Base-by-base conservation (phyloP, 2,329 filamentous ascomycete genomes). In the Aspergillus pseudoterreus region DNA sequence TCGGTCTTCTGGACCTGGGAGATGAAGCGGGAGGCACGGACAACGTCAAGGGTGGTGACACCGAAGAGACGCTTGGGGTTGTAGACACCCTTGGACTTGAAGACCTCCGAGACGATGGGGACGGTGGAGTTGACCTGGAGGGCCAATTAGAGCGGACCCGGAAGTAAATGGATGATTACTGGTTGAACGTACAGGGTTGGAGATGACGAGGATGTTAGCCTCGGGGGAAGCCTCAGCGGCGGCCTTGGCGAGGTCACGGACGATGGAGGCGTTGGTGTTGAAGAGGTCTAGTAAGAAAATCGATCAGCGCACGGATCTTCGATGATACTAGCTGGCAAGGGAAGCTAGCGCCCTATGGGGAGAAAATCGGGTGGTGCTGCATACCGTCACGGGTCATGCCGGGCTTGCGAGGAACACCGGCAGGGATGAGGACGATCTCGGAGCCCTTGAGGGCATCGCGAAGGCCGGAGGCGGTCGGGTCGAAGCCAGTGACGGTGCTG, bases 221-320 rank as follows among this genome's bases (percentile, higher is more conserved):
- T 96, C 82, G 68, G 94, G 94, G 71, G 87, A 83, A 64, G 89
- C 83, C 69, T 95, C 85, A 69, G 94, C 94, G 71, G 85, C 86
- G 68, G 91, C 92, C 85, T 96, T 95, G 79, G 92, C 92, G 62
- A 99, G 86, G 78, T 97, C 94, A 71, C 92, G 92, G 74, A 99
- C 94, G 75, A 99, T 99, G 74, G 90, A 95, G 76, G 94, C 94
- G 78, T 99, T 99, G 83, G 92, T 99, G 86, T 97, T 97, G 91
- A 99, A 99, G 61, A 99, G 87, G 75, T 99, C 92, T 85, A 49
- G 17, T 4, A 15, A 52, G 43, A 27, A 52, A 41, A 27, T 30
- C 14, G 51, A 53, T 53, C 35, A 55, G 55, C 48, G 15, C 12
- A 43, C 14, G 22, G 15, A 30, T 11, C 10, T 30, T 4, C 6